Evolutionary conservation across 2,329 filamentous ascomycete species (phyloP), one percentile per base, ranked within the genome.

Genomic region (Epichloe scottii): DNA sequence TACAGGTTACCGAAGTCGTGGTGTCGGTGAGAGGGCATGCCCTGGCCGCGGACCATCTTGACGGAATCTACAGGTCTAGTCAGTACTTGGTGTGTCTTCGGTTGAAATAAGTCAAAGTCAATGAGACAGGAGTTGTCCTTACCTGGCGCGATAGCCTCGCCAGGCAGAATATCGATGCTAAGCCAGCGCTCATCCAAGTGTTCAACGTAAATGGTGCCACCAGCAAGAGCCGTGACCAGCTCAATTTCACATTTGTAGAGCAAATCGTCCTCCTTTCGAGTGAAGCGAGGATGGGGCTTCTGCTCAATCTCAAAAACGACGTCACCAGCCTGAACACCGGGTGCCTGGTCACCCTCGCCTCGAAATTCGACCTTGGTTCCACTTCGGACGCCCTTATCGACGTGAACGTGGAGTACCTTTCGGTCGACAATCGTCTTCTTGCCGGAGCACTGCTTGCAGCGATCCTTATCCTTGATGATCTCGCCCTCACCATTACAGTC

Each of bases 231-330:
- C 38, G 91, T 98, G 55, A 97, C 82, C 43, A 98, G 84, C 63
- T 98, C 93, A 58, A 98, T 95, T 57, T 97, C 89, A 60, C 87
- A 89, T 56, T 93, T 85, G 76, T 91, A 97, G 66, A 96, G 88
- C 17, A 98, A 78, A 63, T 98, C 91, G 65, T 98, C 93, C 33
- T 94, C 90, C 70, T 93, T 95, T 61, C 93, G 87, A 66, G 91
- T 89, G 78, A 98, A 98, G 56, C 93, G 85, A 30, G 85, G 57
- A 69, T 98, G 93, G n/a, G 90, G 90, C 80, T 98, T 98, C 77
- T 97, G 89, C 71, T 97, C 91, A 58, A 98, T 97, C 74, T 97
- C 90, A 66, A 98, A 98, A 55, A 96, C 86, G 52, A 98, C 93
- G 65, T 98, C 94, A 58, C 94, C 93, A 15, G 93, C 87, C 66